Conservation (phyloP, 1,284 basidiomycete genomes). For the Ustilago lituana region DNA sequence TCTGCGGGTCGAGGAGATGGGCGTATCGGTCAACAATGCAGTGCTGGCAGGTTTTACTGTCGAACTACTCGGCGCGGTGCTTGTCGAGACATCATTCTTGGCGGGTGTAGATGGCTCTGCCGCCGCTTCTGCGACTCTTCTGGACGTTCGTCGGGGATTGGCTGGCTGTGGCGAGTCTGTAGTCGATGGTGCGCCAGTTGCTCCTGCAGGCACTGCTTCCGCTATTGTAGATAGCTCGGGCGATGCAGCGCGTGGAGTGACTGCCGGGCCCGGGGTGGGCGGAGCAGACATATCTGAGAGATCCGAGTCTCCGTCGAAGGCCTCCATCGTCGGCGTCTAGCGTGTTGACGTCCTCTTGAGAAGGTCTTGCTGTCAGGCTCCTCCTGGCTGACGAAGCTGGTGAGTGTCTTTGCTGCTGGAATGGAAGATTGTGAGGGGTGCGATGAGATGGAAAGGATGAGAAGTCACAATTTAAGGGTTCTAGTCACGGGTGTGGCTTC, state of each 20-base stretch:
- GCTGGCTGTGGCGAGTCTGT: neutral
- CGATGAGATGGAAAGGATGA: neutral
- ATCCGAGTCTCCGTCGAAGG: conserved; percentile 36
- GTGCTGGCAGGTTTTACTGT: neutral
- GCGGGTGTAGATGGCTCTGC: neutral
- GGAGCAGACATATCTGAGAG: conserved; percentile 39
- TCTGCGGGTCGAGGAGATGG: conserved; percentile 2
- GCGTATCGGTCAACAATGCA: neutral
- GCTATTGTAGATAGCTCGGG: neutral
- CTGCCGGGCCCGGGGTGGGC: conserved; percentile 31
- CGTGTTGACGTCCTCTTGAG: too few species aligned
- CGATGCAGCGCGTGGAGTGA: conserved; percentile 23
- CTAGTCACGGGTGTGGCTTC: too few species aligned
- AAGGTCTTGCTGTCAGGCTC: too few species aligned
- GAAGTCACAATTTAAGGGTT: too few species aligned
- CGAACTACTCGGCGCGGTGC: neutral
- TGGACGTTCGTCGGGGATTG: conserved; percentile 6
- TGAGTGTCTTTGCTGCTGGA: too few species aligned
- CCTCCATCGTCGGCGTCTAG: conserved; percentile 13
- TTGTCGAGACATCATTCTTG: neutral
- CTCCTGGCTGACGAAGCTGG: too few species aligned
- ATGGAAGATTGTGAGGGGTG: too few species aligned
- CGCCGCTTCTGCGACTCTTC: neutral
- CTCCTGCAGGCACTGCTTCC: neutral
- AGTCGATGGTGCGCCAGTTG: neutral